These are phyloP conservation scores for Fonsecaea pedrosoi DNA, from an alignment of 2,329 filamentous ascomycete species.

Conservation along the genomic window DNA sequence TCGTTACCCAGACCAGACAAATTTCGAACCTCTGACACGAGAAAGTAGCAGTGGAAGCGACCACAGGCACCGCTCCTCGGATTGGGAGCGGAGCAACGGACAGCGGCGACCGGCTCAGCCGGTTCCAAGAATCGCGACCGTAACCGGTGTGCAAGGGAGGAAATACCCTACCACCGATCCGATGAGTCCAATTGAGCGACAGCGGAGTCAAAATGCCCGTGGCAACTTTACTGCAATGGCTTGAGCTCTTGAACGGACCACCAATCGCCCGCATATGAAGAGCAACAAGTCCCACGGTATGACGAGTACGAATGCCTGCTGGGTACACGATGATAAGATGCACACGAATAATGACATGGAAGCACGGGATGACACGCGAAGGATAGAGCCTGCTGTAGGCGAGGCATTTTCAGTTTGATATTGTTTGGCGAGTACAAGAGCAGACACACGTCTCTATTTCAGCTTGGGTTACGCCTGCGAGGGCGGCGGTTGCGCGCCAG, in stretches of 20 bases:
- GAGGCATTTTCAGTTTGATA: background rate
- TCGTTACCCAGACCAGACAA: constrained; percentile 29
- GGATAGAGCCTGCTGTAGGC: background rate
- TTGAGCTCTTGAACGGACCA: constrained; percentile 11
- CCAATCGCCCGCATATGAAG: background rate
- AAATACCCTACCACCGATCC: constrained; percentile 37
- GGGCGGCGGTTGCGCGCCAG: background rate
- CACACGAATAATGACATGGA: constrained; percentile 15
- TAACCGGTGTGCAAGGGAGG: constrained; percentile 38
- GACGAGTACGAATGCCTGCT: background rate
- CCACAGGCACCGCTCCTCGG: constrained; percentile 30
- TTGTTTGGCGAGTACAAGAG: background rate
- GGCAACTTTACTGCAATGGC: constrained; percentile 29
- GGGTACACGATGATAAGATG: background rate
- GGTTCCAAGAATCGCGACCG: constrained; percentile 31
- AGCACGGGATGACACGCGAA: constrained; percentile 11
- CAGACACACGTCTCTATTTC: background rate
- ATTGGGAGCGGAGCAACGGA: constrained; percentile 28
- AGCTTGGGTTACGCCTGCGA: background rate
- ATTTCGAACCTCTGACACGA: constrained; percentile 31
- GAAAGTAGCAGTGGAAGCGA: constrained; percentile 37
- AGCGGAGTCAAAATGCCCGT: constrained; percentile 29
- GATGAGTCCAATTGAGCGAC: constrained; percentile 34
- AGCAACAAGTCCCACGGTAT: background rate
- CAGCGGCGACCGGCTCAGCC: constrained; percentile 26